Evolutionary conservation across 208 protist genomes (phyloP).

Genomic region (Lotmaria passim): DNA sequence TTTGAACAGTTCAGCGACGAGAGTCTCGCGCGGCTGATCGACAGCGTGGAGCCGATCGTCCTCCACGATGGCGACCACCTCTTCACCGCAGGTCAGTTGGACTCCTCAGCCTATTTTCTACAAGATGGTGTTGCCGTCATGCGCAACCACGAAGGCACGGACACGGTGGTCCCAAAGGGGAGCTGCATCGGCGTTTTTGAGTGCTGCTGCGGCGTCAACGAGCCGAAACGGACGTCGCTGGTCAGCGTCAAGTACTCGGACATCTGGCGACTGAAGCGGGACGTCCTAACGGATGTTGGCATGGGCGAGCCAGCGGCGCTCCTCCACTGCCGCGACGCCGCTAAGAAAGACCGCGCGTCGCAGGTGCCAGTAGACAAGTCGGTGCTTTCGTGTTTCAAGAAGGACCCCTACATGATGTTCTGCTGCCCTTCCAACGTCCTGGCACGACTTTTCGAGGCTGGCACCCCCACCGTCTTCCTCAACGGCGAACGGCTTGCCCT

Average conservation of each 20-base stretch:
- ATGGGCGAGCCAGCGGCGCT: conserved; percentile 87
- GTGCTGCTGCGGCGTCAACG: conserved; percentile 85
- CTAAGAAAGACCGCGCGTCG: conserved; percentile 61
- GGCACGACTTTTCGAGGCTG: conserved; percentile 61
- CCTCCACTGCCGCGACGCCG: conserved; percentile 72
- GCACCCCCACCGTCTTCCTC: conserved; percentile 68
- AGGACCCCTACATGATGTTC: conserved; percentile 81
- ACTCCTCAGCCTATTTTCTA: conserved; percentile 87
- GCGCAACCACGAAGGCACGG: conserved; percentile 43
- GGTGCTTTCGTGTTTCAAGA: conserved; percentile 41
- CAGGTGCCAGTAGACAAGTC: conserved; percentile 52
- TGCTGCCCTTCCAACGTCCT: conserved; percentile 43
- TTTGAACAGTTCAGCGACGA: conserved; percentile 77
- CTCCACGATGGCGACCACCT: conserved; percentile 83
- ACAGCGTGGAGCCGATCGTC: conserved; percentile 80
- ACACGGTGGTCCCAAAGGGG: conserved; percentile 50
- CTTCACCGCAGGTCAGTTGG: conserved; percentile 59
- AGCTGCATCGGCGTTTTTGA: conserved; percentile 90
- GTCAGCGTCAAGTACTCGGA: conserved; percentile 90
- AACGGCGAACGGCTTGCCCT: conserved; percentile 77
- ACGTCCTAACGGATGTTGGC: conserved; percentile 82
- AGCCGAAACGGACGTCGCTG: conserved; percentile 70
- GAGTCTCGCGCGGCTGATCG: conserved; percentile 61
- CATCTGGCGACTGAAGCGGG: conserved; percentile 78
- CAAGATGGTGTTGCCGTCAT: conserved; percentile 77